A percentile compares a stretch with the other conserved stretches of the same genome.
Conservation (phyloP, 768 basidiomycete genomes). For the Mycena galericulata region DNA sequence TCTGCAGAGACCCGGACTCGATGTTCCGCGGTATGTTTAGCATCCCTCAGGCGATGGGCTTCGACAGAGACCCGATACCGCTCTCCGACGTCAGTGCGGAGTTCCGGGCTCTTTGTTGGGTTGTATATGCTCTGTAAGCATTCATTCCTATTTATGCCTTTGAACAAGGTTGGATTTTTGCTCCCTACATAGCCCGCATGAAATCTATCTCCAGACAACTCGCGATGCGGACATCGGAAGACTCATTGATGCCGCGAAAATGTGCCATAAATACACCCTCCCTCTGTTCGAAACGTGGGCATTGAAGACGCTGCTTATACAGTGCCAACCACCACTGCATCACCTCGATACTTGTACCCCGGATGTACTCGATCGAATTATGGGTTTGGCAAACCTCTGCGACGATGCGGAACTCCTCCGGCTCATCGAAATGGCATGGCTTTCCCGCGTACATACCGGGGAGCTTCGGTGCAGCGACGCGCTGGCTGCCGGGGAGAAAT, state of each 20-base stretch:
- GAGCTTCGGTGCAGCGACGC: too few species aligned
- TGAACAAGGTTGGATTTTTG: neutral
- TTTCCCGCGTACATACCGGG: too few species aligned
- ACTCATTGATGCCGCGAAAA: neutral
- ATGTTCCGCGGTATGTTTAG: conserved; percentile 17
- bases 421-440: too few species aligned
- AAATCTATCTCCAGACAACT: conserved; percentile 1
- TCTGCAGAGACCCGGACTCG: conserved; percentile 19
- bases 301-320: neutral
- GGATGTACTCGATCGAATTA: too few species aligned
- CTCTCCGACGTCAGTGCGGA: neutral
- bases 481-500: too few species aligned
- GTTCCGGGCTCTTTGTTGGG: conserved; percentile 22
- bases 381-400: too few species aligned
- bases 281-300: conserved; percentile 13
- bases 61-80: neutral
- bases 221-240: neutral
- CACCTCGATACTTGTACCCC: neutral
- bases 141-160: too few species aligned
- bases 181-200: conserved; percentile 1
- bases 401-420: too few species aligned
- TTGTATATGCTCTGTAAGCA: conserved; percentile 16
- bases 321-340: neutral
- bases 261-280: conserved; percentile 15
- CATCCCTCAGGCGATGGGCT: neutral